Percentiles rank a stretch among this genome's conserved stretches.
phyloP scores from a whole-genome alignment of 2,329 filamentous ascomycete species.

The Nothophoma quercina region DNA sequence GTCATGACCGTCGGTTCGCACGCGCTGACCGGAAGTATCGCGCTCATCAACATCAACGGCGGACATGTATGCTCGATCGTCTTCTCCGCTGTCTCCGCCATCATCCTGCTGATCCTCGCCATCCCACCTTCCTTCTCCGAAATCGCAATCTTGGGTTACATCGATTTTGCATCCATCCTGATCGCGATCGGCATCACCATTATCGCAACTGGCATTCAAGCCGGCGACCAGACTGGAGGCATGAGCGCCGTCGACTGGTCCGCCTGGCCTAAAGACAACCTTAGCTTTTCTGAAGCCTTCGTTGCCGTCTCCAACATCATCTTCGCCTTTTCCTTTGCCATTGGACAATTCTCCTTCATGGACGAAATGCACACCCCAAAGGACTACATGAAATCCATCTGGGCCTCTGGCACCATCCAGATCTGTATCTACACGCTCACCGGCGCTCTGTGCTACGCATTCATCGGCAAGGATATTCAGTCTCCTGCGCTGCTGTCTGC shows the following conservation, averaged over 20 bases:
- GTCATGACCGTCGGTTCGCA: constrained; percentile 26
- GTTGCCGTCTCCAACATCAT: constrained; percentile 23
- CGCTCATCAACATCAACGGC: constrained; percentile 24
- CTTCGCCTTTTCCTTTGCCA: constrained; percentile 24
- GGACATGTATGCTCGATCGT: constrained; percentile 22
- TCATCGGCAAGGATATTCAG: constrained; percentile 17
- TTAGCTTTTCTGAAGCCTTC: constrained; percentile 21
- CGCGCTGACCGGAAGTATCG: constrained; percentile 22
- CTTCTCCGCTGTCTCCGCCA: constrained; percentile 22
- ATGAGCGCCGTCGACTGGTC: constrained; percentile 23
- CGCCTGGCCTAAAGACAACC: constrained; percentile 21
- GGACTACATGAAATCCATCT: constrained; percentile 24
- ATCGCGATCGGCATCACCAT: constrained; percentile 25
- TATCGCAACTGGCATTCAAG: constrained; percentile 22
- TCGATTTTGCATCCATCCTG: constrained; percentile 23
- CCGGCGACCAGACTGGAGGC: constrained; percentile 9
- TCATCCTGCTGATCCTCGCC: constrained; percentile 23
- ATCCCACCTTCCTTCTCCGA: constrained; percentile 23
- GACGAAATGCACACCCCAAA: constrained; percentile 23
- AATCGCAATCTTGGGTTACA: constrained; percentile 23
- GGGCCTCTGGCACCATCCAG: constrained; percentile 20
- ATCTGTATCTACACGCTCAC: constrained; percentile 24
- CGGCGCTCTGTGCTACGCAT: constrained; percentile 23
- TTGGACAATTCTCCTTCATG: constrained; percentile 23
- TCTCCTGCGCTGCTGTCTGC: constrained; percentile 18